A percentile compares a stretch with the other conserved stretches of the same genome.
Conservation (phyloP, 441 rosid species). For the Populus tomentosa region DNA sequence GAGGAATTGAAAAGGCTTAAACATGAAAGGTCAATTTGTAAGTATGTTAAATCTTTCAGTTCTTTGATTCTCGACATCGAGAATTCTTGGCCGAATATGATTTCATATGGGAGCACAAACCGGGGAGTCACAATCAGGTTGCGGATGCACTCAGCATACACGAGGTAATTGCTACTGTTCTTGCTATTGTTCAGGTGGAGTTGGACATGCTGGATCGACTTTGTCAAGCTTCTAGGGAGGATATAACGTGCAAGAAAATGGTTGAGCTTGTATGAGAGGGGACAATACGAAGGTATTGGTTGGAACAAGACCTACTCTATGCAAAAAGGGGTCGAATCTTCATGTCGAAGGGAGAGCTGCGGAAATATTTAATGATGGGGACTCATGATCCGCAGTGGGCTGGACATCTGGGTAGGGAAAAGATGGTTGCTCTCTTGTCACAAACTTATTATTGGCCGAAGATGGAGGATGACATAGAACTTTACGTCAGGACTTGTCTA, state of each 20-base stretch:
- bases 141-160: neutral
- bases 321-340: neutral
- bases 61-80: too few species aligned
- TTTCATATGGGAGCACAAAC: neutral
- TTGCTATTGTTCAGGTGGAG: neutral
- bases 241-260: neutral
- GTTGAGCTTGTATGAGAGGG: neutral
- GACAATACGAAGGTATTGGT: neutral
- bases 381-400: neutral
- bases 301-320: neutral
- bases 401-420: neutral
- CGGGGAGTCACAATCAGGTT: neutral
- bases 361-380: neutral
- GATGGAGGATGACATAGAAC: neutral
- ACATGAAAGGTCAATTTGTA: too few species aligned
- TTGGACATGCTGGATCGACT: neutral
- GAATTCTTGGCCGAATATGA: neutral
- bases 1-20: too few species aligned
- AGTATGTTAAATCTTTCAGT: too few species aligned
- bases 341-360: rapidly evolving
- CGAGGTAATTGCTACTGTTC: neutral
- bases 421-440: neutral
- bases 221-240: rapidly evolving
- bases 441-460: neutral
- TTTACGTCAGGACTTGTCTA: neutral